Conservation (phyloP, 257 asterid species). For the Fraxinus anomala region DNA sequence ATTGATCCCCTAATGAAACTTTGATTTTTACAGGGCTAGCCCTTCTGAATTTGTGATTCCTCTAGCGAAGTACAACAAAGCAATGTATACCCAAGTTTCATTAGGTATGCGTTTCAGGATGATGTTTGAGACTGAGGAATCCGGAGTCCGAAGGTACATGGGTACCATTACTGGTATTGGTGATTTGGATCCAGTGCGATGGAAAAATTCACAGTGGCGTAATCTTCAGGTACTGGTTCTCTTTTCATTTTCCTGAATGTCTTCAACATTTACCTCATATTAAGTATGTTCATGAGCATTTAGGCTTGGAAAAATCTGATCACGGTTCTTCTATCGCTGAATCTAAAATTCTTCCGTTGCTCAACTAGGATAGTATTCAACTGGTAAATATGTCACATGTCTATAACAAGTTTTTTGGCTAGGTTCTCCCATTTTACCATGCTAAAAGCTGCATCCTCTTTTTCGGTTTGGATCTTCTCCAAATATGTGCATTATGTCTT, state of each 20-base stretch:
- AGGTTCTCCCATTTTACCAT: background rate
- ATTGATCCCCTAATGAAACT: background rate
- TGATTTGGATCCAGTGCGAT: constrained; percentile 79
- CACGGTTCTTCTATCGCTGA: background rate
- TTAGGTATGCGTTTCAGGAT: constrained; percentile 94
- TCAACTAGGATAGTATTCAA: background rate
- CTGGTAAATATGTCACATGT: background rate
- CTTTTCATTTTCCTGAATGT: background rate
- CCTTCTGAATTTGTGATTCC: constrained; percentile 94
- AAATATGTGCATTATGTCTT: background rate
- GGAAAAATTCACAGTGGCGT: constrained; percentile 97
- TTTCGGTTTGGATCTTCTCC: background rate
- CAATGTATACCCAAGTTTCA: constrained; percentile 87
- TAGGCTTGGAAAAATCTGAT: background rate
- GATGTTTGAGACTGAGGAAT: constrained; percentile 98
- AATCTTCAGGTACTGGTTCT: constrained; percentile 72
- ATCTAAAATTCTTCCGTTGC: background rate
- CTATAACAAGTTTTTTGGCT: no score
- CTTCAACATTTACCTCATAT: no score
- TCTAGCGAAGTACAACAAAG: constrained; percentile 83
- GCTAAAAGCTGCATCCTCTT: background rate
- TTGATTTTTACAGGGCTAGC: constrained; percentile 68
- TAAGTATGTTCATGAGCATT: background rate
- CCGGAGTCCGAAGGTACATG: constrained; percentile 92
- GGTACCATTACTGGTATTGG: constrained; percentile 80